A percentile compares a stretch with the other conserved stretches of the same genome.
Conservation (phyloP, 768 basidiomycete genomes). For the Tephrocybe rancida region DNA sequence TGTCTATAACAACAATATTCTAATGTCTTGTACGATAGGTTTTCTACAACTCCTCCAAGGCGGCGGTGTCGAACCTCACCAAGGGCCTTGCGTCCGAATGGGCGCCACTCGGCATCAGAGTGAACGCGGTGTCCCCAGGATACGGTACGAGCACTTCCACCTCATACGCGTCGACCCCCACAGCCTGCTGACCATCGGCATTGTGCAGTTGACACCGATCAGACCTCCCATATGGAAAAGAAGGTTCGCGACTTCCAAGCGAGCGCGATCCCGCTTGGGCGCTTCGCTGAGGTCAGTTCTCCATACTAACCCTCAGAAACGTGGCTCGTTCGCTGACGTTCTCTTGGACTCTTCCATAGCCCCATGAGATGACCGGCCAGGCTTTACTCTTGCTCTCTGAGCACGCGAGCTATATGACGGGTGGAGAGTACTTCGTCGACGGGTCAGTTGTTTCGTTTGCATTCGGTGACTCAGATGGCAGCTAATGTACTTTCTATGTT, state of each 20-base stretch:
- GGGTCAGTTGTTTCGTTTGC: constrained; percentile 38
- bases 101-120: constrained; percentile 53
- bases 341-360: constrained; percentile 34
- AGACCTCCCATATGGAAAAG: constrained; percentile 55
- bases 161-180: not conserved
- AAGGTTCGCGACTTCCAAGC: constrained; percentile 50
- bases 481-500: no score
- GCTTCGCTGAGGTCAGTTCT: constrained; percentile 53
- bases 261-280: constrained; percentile 49
- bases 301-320: not conserved
- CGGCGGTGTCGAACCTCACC: constrained; percentile 57
- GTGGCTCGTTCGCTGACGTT: not conserved
- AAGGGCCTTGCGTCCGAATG: constrained; percentile 68
- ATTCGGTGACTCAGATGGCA: not conserved
- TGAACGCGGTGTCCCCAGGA: constrained; percentile 65
- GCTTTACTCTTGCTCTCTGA: constrained; percentile 55
- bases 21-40: constrained; percentile 34
- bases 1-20: not conserved
- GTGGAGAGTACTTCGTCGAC: constrained; percentile 57
- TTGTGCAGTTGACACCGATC: constrained; percentile 56
- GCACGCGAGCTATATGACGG: constrained; percentile 58
- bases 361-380: constrained; percentile 59
- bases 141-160: constrained; percentile 38
- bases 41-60: constrained; percentile 71
- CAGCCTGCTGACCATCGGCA: no score